Conservation (phyloP, 2,329 filamentous ascomycete genomes). For the Cucurbitaria berberidis region DNA sequence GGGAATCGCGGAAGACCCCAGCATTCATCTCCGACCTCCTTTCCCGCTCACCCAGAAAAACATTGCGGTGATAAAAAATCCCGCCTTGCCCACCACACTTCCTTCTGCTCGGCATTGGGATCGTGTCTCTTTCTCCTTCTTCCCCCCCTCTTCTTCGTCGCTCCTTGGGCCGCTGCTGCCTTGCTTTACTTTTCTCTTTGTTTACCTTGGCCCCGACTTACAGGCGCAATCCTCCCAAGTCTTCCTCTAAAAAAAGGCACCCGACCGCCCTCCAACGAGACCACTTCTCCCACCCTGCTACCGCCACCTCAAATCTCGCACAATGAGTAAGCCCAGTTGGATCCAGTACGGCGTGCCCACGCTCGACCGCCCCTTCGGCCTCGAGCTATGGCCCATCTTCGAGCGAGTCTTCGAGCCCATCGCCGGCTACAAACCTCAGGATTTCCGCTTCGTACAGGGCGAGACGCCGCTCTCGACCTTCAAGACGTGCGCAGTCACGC, state of each 20-base stretch:
- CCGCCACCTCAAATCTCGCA: constrained; percentile 24
- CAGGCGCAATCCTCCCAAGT: constrained; percentile 16
- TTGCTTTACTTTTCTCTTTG: constrained; percentile 16
- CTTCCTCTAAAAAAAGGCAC: constrained; percentile 5
- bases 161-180: constrained; percentile 44
- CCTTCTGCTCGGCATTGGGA: constrained; percentile 27
- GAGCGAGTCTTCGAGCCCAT: constrained; percentile 79
- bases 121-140: constrained; percentile 19
- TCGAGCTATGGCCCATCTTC: constrained; percentile 94
- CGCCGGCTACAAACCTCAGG: constrained; percentile 80
- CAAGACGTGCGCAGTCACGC: constrained; percentile 78
- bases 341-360: constrained; percentile 68
- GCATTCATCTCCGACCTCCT: constrained; percentile 47
- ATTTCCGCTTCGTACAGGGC: constrained; percentile 83
- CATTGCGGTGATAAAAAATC: constrained; percentile 34
- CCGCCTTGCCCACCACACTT: constrained; percentile 13
- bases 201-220: constrained; percentile 15
- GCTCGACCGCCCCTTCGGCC: constrained; percentile 88
- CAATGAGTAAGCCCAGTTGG: constrained; percentile 62
- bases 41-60: constrained; percentile 38
- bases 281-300: constrained; percentile 2
- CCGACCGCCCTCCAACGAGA: constrained; percentile 7
- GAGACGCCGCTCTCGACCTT: constrained; percentile 90
- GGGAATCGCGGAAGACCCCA: constrained; percentile 37
- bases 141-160: constrained; percentile 40